Base-by-base conservation (phyloP, 2,329 filamentous ascomycete genomes). In the Microdochium bolleyi region DNA sequence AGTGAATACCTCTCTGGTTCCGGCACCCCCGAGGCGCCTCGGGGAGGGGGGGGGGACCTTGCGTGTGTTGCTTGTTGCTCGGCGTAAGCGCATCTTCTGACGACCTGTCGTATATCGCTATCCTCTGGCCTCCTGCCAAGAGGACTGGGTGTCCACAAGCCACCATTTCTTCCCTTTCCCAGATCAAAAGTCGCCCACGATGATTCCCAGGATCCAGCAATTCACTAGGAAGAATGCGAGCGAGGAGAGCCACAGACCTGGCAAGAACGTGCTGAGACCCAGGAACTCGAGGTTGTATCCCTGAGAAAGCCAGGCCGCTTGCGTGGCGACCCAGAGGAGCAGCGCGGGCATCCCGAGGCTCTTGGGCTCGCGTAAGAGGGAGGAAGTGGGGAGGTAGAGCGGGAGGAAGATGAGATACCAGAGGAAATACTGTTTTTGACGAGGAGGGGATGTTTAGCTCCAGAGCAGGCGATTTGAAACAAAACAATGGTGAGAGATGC, bases 331-430 rank as follows among this genome's bases (percentile, higher is more conserved):
- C 94, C 94, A 99, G 3, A 92, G 70, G 1, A 72, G 61, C 5
- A 89, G 73, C 1, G 88, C 88, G 0, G 73, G 61, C 1, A 88
- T 54, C 1, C 94, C 94, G 8, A 3, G 41, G 3, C 87, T 70
- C 5, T 64, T 62, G 0, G 82, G 82, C 2, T 71, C 75, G 3
- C 67, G 70, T 1, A 95, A 71, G 14, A 96, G 77, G 0, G 87
- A 86, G 0, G 92, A 96, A 37, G 73, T 73, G 0, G 92, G 91
- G 0, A 99, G 84, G 66, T 96, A 95, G 50, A 96, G 85, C 0
- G 94, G 94, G 2, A 97, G 75, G 61, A 99, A 89, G 58, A 96
- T 83, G 70, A 96, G 85, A 70, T 99, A 97, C 94, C 94, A 99
- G 50, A 99, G 80, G 69, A 99, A 99, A 68, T 99, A 99, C 90